Evolutionary conservation across 192 early-diverging fungal species (phyloP), one percentile per base, ranked within the genome.

Genomic region (Geranomyces variabilis): DNA sequence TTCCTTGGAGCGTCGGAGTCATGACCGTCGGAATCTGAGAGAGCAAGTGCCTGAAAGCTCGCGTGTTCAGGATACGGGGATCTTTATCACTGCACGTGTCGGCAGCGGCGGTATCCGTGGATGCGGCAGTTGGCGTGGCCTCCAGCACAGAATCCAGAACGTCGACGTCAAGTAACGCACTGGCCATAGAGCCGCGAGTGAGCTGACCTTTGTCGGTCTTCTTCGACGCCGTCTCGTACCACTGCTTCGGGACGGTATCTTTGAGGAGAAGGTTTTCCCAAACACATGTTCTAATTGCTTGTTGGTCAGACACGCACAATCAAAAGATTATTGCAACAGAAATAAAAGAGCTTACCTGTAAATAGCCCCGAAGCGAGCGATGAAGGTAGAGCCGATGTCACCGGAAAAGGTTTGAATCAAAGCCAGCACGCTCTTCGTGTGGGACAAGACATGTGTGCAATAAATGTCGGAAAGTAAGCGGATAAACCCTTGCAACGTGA

Each of bases 391-490:
- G 0, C 80, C 84, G 1, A 75, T 41, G 9, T 79, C 76, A n/a
- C 79, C 82, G 28, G 85, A 73, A 33, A 95, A 90, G 24, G 85
- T 86, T 24, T 84, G 77, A 0, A 91, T 75, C 6, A 92, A 75
- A 24, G 89, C 80, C 8, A 77, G 69, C 36, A 87, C 84, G 64
- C 83, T 88, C 44, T 86, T 84, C 14, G 81, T 81, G 69, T 92
- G 90, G 1, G 90, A 86, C 57, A 89, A 81, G 8, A 80, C 66
- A 22, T 90, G 84, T 0, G 88, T 81, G 62, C 79, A 89, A 78
- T 85, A 94, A 31, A 92, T 81, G 67, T 93, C 91, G 8, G 89
- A 84, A 14, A 91, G 67, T 30, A 95, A 66, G 21, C 84, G 83
- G 47, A 88, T 78, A 55, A 87, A 78, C 0, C 86, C 86, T 34